phyloP scores from a whole-genome alignment of 192 early-diverging fungal genomes.

The Umbelopsis isabellina region DNA sequence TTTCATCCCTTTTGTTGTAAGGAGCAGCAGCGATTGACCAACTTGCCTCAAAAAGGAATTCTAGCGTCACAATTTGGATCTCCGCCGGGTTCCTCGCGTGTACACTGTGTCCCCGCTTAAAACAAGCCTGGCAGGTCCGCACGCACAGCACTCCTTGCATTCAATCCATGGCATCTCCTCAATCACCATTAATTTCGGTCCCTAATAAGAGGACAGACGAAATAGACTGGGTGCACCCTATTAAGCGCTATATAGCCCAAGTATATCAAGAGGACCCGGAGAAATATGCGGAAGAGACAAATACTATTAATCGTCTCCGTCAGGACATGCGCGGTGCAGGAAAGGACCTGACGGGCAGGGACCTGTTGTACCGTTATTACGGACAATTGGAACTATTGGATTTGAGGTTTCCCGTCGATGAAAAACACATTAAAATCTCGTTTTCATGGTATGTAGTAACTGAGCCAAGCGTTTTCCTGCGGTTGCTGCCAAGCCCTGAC shows the following conservation, averaged over 20 bases:
- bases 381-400: conserved; percentile 94
- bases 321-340: conserved; percentile 96
- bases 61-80: neutral
- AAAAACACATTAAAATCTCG: conserved; percentile 84
- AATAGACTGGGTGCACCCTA: conserved; percentile 85
- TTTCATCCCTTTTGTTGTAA: too few species aligned
- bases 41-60: neutral
- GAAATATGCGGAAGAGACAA: conserved; percentile 82
- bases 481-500: conserved; percentile 26
- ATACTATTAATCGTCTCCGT: conserved; percentile 84
- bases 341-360: conserved; percentile 89
- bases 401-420: conserved; percentile 91
- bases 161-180: conserved; percentile 38
- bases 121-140: neutral
- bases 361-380: conserved; percentile 96
- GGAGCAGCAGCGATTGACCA: neutral
- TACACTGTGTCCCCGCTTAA: conserved; percentile 10
- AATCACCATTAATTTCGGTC: conserved; percentile 60
- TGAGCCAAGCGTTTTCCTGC: conserved; percentile 5
- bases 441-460: conserved; percentile 80
- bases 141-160: neutral
- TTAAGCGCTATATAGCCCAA: conserved; percentile 81
- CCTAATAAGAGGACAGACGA: conserved; percentile 91
- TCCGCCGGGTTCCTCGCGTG: neutral
- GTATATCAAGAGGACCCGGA: conserved; percentile 94